Evolutionary conservation across 1,139 yeast genomes (phyloP), one percentile per base, ranked within the genome.

Genomic region (Lodderomyces theae): DNA sequence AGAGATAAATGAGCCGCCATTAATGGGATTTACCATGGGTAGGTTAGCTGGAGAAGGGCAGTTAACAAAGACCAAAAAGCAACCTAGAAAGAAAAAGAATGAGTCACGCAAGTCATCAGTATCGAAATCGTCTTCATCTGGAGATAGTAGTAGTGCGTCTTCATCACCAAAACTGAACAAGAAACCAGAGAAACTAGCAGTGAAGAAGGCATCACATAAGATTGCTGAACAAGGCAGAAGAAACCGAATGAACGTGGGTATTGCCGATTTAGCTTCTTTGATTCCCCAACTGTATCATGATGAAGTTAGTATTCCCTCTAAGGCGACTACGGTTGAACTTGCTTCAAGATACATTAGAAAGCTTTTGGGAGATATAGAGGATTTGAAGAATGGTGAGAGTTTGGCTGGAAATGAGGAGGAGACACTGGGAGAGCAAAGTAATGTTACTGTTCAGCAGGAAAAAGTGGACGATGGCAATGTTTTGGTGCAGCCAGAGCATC

Each of bases 141-240:
- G 39, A 4, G 48, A 56, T 2, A 52, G 59, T 2, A 52, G 59
- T 10, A 44, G 51, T 12, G 53, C 51, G 19, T 16, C 29, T 11
- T 49, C 54, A 23, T 57, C 61, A 9, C 60, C 61, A 0, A 47
- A 43, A 34, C 37, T 54, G 8, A 35, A 40, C n/a, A 48, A 50
- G 8, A 48, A 43, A 33, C 48, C 43, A 11, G 66, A 61, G 40
- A 64, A 60, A 45, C 61, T 61, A 2, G 59, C 73, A 0, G 69
- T 75, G 22, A 82, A 84, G 58, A 82, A 82, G 51, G 85, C 92
- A 4, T 82, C 86, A 19, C 98, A 92, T 62, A 90, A 92, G 57
- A 73, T 87, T 21, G 97, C 98, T 0, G 98, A 92, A 63, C 97
- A 92, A 62, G 97, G 96, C 9, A 73, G 98, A 45, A 77, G 98